These are phyloP conservation scores for Xylaria acuta DNA, from an alignment of 495 filamentous ascomycete species.

Conservation along the genomic window DNA sequence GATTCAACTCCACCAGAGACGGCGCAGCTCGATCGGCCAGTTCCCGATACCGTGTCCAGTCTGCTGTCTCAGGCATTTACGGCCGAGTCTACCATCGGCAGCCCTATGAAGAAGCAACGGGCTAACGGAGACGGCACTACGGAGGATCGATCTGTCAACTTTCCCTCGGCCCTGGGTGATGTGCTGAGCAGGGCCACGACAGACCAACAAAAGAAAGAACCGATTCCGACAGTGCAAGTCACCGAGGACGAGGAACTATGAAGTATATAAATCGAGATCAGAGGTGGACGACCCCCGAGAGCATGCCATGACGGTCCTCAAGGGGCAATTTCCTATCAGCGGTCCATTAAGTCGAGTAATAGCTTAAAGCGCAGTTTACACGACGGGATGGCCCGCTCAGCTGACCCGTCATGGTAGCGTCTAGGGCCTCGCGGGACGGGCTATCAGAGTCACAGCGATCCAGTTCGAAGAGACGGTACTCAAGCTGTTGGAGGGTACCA, in stretches of 20 bases:
- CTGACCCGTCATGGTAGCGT: not conserved
- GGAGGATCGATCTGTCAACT: constrained; percentile 53
- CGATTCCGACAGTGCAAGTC: constrained; percentile 26
- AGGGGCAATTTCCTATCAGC: not conserved
- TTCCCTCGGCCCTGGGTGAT: constrained; percentile 52
- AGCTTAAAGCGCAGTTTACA: not conserved
- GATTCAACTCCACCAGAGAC: constrained; percentile 47
- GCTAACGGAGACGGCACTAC: constrained; percentile 71
- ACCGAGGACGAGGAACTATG: constrained; percentile 43
- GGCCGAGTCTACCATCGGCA: constrained; percentile 67
- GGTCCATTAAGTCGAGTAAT: not conserved
- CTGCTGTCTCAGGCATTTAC: constrained; percentile 54
- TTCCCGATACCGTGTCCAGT: constrained; percentile 42
- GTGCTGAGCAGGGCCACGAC: constrained; percentile 52
- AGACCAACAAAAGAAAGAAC: constrained; percentile 44
- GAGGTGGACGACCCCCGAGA: not conserved
- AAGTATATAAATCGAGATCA: not conserved
- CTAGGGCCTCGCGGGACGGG: not conserved
- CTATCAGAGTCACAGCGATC: not conserved
- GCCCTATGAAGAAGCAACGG: constrained; percentile 83
- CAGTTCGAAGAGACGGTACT: not conserved
- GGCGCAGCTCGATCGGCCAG: constrained; percentile 42
- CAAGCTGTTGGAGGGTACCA: not conserved
- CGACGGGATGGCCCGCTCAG: not conserved
- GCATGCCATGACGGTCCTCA: not conserved